These are phyloP conservation scores for Moesziomyces parantarcticus DNA, from an alignment of 1,284 basidiomycete species.

Conservation along the genomic window DNA sequence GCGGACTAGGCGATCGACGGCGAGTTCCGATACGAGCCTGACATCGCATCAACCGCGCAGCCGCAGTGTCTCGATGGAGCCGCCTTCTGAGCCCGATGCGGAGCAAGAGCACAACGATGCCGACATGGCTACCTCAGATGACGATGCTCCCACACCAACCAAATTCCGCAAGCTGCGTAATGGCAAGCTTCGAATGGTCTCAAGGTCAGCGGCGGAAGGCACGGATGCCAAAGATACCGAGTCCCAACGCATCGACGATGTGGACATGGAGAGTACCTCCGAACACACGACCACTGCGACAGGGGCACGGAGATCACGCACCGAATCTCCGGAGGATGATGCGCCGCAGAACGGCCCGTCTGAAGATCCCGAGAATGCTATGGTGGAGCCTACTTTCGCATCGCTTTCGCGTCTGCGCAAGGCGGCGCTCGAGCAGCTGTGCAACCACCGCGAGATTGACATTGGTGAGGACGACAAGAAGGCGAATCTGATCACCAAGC, in stretches of 20 bases:
- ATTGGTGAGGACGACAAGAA: conserved; percentile 47
- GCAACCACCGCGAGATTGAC: conserved; percentile 31
- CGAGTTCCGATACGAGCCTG: conserved; percentile 19
- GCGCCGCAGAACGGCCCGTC: conserved; percentile 11
- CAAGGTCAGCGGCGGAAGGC: conserved; percentile 3
- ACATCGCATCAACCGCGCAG: conserved; percentile 19
- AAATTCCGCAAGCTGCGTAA: conserved; percentile 61
- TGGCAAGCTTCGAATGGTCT: conserved; percentile 51
- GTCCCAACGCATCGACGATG: conserved; percentile 20
- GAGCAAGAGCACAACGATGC: conserved; percentile 10
- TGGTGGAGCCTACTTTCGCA: conserved; percentile 35
- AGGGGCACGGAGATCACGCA: conserved; percentile 1
- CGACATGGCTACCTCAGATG: conserved; percentile 20
- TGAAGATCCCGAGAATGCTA: conserved; percentile 24
- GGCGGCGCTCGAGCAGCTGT: conserved; percentile 43
- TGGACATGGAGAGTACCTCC: conserved; percentile 38
- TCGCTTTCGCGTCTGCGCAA: conserved; percentile 49
- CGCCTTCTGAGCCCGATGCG: neutral
- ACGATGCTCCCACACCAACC: conserved; percentile 45
- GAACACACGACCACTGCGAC: neutral
- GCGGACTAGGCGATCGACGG: conserved; percentile 18
- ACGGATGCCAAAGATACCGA: neutral
- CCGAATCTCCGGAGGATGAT: conserved; percentile 13
- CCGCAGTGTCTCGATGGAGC: conserved; percentile 20
- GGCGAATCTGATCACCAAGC: conserved; percentile 46